Evolutionary conservation across 202 grass and related monocot species (phyloP), one percentile per base, ranked within the genome.

Genomic region (Eragrostis tef): DNA sequence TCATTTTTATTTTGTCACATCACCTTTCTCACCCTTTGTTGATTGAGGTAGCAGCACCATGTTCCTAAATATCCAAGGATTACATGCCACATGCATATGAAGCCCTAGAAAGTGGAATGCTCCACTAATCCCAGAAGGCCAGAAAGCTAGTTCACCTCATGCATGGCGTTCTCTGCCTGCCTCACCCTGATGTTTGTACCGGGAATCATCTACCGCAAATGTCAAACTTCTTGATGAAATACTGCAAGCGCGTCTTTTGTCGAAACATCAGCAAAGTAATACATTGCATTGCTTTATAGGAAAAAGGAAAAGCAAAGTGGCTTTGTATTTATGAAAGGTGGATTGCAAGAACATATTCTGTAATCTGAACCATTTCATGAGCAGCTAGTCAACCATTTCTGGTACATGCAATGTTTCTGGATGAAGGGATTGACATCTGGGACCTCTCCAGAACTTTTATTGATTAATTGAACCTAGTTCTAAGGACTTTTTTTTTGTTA

Each of bases 21-120:
- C 80, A 90, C 17, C 80, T 90, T 86, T 74, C 48, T 68, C 44
- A 47, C 67, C 72, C 83, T 89, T 83, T 83, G 80, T 67, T 90
- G 88, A 90, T 90, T 90, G 88, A 80, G 81, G 46, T 67, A 66
- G 69, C 74, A 79, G 79, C 68, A 63, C 81, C 88, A 83, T 79
- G 80, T 64, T 90, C 62, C 79, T 86, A 79, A 90, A 90, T 75
- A 90, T 86, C 74, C 84, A 86, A 86, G 74, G 88, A 86, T 90
- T 64, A 71, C 79, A 89, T 73, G 60, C 88, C 83, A 89, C 79
- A 83, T 90, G 84, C 67, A 42, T 69, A 61, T 75, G 74, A 79
- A 79, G 62, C 74, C 74, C 45, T 63, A 83, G 53, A 68, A 90
- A 66, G 74, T 62, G 36, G 77, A 73, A 61, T 82, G 52, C 79